These are phyloP conservation scores for Aspergillus neoniger DNA, from an alignment of 2,329 filamentous ascomycete species.

Conservation along the genomic window DNA sequence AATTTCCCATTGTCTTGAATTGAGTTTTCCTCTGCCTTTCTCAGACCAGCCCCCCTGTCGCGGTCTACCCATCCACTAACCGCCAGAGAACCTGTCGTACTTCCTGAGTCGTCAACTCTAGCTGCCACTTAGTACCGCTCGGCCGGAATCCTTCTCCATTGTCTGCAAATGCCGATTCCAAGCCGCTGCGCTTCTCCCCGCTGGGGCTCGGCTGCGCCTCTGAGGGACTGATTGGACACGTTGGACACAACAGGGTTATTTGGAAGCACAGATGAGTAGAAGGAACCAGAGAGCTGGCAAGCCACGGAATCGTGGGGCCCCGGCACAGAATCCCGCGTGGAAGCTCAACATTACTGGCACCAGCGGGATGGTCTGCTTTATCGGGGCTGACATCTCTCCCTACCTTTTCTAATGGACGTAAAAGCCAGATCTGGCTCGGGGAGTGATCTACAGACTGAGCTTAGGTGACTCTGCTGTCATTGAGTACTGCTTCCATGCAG, in stretches of 20 bases:
- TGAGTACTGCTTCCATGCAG: slow-evolving; percentile 11
- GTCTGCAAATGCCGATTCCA: background rate
- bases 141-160: background rate
- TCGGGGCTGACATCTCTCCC: slow-evolving; percentile 7
- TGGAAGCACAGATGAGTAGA: background rate
- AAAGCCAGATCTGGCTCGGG: slow-evolving; percentile 2
- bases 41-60: background rate
- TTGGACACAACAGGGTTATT: too few relatives aligned
- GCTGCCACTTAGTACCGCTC: background rate
- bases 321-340: slow-evolving; percentile 39
- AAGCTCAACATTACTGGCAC: slow-evolving; percentile 22
- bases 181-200: background rate
- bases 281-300: background rate
- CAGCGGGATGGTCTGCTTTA: background rate
- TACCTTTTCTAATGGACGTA: slow-evolving; percentile 10
- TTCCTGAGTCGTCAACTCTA: background rate
- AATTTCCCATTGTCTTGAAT: background rate
- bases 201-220: background rate
- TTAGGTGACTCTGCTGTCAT: slow-evolving; percentile 11
- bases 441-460: slow-evolving; percentile 17
- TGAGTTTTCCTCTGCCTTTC: background rate
- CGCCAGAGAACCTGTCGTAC: background rate
- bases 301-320: background rate
- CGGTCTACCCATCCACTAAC: background rate
- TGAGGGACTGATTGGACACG: background rate